Evolutionary conservation across 78 protist species (phyloP).

Genomic region (Dictyostelium capitatum): DNA sequence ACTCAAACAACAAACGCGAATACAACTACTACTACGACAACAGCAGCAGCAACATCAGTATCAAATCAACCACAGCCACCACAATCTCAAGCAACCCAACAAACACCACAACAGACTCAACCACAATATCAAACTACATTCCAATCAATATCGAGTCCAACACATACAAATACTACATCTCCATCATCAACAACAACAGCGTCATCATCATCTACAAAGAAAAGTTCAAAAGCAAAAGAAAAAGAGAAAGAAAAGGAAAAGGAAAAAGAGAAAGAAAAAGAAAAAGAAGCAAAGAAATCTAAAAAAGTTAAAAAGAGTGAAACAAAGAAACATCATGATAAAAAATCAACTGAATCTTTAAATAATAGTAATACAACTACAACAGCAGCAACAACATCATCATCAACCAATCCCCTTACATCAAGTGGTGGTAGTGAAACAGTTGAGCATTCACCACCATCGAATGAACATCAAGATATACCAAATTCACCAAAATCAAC

Average conservation of each 20-base stretch:
- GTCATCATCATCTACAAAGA: background rate
- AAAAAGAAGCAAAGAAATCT: background rate
- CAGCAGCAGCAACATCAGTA: background rate
- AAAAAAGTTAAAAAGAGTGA: background rate
- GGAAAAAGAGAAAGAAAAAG: background rate
- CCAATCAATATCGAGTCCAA: background rate
- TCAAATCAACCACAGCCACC: background rate
- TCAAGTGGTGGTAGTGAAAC: too few species aligned
- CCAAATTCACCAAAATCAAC: background rate
- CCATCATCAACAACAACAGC: conserved; percentile 2
- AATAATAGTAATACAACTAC: background rate
- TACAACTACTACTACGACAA: background rate
- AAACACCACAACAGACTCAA: background rate
- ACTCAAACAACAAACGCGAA: background rate
- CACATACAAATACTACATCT: background rate
- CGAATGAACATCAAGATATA: background rate
- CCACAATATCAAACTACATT: background rate
- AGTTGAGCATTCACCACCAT: background rate
- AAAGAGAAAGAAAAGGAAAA: conserved; percentile 15
- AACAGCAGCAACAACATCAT: background rate
- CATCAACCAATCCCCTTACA: background rate
- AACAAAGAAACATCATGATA: background rate
- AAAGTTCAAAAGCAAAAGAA: background rate
- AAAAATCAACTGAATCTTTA: background rate
- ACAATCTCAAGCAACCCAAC: background rate